A percentile compares a stretch with the other conserved stretches of the same genome.
phyloP scores from a whole-genome alignment of 108 stramenopile species.

The Cyclotella sp. region DNA sequence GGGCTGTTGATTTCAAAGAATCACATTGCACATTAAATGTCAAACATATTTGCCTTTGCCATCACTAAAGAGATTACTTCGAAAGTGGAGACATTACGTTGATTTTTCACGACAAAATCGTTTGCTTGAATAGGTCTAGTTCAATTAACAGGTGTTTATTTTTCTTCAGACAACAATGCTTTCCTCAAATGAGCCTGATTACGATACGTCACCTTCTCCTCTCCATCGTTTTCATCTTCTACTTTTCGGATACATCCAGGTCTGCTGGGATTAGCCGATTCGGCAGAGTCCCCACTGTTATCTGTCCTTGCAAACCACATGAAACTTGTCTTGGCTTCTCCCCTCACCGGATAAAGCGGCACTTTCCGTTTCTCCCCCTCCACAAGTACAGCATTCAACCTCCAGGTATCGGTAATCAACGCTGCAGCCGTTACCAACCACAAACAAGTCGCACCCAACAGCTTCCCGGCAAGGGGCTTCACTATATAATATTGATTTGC shows the following conservation, averaged over 20 bases:
- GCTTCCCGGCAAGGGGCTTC: constrained; percentile 69
- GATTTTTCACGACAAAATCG: too few relatives aligned
- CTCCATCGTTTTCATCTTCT: background rate
- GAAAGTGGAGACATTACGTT: too few relatives aligned
- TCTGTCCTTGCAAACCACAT: constrained; percentile 55
- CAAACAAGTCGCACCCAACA: constrained; percentile 68
- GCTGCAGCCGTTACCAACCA: constrained; percentile 81
- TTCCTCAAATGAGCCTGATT: too few relatives aligned
- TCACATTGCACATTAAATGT: too few relatives aligned
- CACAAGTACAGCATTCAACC: constrained; percentile 70
- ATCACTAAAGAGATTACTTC: too few relatives aligned
- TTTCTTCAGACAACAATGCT: too few relatives aligned
- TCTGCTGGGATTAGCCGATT: background rate
- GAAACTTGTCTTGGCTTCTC: constrained; percentile 66
- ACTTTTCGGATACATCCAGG: background rate
- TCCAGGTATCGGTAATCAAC: constrained; percentile 80
- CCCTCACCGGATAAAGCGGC: constrained; percentile 62
- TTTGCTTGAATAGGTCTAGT: too few relatives aligned
- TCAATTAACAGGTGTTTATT: too few relatives aligned
- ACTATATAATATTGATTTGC: constrained; percentile 71
- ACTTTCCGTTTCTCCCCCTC: constrained; percentile 25
- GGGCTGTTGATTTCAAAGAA: too few relatives aligned
- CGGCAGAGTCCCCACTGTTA: background rate
- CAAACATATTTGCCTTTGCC: too few relatives aligned
- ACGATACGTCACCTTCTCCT: too few relatives aligned